Base-by-base conservation (phyloP, 768 basidiomycete species). In the Russula earlei region DNA sequence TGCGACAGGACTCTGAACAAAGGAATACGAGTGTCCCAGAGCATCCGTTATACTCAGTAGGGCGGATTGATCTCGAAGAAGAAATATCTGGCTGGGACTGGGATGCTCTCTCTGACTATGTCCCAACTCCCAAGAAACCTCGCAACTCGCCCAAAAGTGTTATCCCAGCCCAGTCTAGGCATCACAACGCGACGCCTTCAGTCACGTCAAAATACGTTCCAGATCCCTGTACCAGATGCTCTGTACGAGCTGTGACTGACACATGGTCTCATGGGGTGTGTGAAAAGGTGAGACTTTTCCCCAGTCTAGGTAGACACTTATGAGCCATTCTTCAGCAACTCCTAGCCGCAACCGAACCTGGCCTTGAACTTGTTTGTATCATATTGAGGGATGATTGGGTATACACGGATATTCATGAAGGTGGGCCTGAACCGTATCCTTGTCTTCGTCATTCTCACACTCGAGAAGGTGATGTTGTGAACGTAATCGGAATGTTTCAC, bases 341-440 rank as follows among this genome's bases (percentile, higher is more conserved):
- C 55, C 67, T 69, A 3, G 81, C 85, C 5, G 72, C 70, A 42
- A 65, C 77, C 1, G 70, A 76, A 12, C 66, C 68, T 27, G 65
- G 60, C 9, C 70, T 69, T 29, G 76, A 74, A 36, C 56, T 53
- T 27, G 72, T 80, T 12, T 69, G 67, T 14, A 78, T 94, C 6
- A 71, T 80, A 46, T 75, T 97, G 2, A 75, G 71, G 31, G 87
- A 92, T 55, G 88, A 93, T 60, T 96, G 92, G 91, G 72, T 76
- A 6, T 70, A 77, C 20, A 78, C 83, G 8, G 79, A 83, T 45
- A 71, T 89, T 48, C 75, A 76, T 8, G 62, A 72, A 58, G 86
- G 88, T 88, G 62, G 8, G 46, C 36, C 8, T 29, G n/a, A 22
- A 17, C 12, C 5, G 40, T 40, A 29, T 29, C 31, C 27, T 52